Percentiles rank a stretch among this genome's conserved stretches.
These are phyloP conservation scores for Phytopythium oedochilum DNA, from an alignment of 352 stramenopile species.

Conservation along the genomic window DNA sequence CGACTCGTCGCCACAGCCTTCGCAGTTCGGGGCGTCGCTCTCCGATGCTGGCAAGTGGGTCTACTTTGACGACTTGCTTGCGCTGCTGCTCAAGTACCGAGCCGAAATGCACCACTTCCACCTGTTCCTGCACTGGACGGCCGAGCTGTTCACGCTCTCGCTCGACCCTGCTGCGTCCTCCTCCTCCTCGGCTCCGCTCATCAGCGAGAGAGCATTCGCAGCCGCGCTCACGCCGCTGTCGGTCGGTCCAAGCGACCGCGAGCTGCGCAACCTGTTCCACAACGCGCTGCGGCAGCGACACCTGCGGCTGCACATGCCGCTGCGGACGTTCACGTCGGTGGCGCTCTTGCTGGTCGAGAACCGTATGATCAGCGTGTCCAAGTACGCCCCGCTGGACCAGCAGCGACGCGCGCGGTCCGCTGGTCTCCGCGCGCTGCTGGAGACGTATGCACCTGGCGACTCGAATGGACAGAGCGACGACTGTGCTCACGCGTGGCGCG, in stretches of 20 bases:
- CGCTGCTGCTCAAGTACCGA: slow-evolving; percentile 54
- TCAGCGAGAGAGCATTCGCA: slow-evolving; percentile 47
- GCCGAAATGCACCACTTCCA: slow-evolving; percentile 67
- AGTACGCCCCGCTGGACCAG: slow-evolving; percentile 31
- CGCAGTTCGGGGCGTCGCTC: too few species aligned
- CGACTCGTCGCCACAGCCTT: slow-evolving; percentile 4
- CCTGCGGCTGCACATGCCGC: slow-evolving; percentile 45
- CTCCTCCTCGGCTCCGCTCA: slow-evolving; percentile 11
- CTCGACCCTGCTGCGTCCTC: neutral
- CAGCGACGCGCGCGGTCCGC: neutral
- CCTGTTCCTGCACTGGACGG: slow-evolving; percentile 43
- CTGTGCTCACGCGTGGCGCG: slow-evolving; percentile 38
- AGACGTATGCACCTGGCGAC: neutral
- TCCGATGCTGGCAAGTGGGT: slow-evolving; percentile 25
- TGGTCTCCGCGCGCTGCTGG: neutral
- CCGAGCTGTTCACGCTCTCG: slow-evolving; percentile 45
- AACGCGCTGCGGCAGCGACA: slow-evolving; percentile 58
- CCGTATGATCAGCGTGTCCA: slow-evolving; percentile 49
- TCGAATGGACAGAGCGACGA: slow-evolving; percentile 4
- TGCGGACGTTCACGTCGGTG: slow-evolving; percentile 59
- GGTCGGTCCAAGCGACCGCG: slow-evolving; percentile 36
- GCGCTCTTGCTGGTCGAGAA: slow-evolving; percentile 59
- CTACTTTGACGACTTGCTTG: slow-evolving; percentile 54
- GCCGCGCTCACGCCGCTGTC: slow-evolving; percentile 38
- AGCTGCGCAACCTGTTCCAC: slow-evolving; percentile 63